These are phyloP conservation scores for Sporothrix inflata DNA, from an alignment of 2,329 filamentous ascomycete species.

Conservation along the genomic window DNA sequence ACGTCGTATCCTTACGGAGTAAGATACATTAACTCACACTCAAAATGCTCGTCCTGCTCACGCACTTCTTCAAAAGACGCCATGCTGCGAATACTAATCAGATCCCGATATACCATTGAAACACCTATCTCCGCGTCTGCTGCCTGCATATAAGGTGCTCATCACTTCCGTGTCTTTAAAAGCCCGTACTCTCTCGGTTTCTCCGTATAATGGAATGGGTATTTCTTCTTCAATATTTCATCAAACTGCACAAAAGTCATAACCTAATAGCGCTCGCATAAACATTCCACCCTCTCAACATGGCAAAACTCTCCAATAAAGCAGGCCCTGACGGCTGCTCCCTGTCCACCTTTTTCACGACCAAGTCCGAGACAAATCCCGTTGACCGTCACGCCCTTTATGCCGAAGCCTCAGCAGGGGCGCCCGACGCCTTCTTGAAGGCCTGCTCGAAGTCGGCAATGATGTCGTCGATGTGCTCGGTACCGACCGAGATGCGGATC, in stretches of 20 bases:
- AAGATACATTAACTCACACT: too few species aligned
- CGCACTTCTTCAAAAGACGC: too few species aligned
- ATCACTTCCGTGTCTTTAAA: neutral
- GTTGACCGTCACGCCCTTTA: constrained; percentile 11
- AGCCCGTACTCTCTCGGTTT: neutral
- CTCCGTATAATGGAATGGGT: neutral
- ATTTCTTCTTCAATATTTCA: constrained; percentile 8
- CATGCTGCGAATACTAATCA: too few species aligned
- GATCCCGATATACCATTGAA: too few species aligned
- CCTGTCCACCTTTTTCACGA: neutral
- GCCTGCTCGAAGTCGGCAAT: constrained; percentile 94
- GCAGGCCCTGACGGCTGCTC: neutral
- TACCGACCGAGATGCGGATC: constrained; percentile 93
- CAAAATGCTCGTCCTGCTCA: neutral
- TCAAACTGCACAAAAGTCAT: constrained; percentile 5
- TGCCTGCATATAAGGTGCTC: neutral
- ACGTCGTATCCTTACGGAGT: too few species aligned
- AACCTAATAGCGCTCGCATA: constrained; percentile 6
- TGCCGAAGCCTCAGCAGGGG: constrained; percentile 42
- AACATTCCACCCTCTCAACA: constrained; percentile 5
- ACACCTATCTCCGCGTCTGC: neutral
- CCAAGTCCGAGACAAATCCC: neutral
- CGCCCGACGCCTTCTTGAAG: constrained; percentile 64
- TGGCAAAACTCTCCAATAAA: neutral
- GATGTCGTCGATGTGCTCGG: constrained; percentile 96